Evolutionary conservation across 371 early-diverging fungal species (phyloP).

Genomic region (Zopfochytrium polystomum): DNA sequence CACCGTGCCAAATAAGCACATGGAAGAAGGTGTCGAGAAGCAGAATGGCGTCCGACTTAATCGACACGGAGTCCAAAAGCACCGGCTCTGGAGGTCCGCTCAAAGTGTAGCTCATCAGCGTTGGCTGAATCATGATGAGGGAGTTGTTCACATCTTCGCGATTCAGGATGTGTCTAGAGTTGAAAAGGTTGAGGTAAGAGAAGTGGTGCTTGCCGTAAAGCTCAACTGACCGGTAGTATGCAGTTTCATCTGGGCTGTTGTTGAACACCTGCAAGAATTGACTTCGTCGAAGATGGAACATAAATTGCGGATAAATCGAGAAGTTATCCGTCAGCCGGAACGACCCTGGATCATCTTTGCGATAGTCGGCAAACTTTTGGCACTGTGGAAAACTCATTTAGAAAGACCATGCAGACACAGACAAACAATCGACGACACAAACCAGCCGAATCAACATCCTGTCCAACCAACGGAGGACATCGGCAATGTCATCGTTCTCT

Average conservation of each 20-base stretch:
- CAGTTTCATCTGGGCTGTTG: constrained; percentile 98
- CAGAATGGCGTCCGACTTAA: constrained; percentile 93
- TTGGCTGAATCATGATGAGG: constrained; percentile 99
- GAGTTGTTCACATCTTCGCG: constrained; percentile 94
- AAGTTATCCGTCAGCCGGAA: constrained; percentile 94
- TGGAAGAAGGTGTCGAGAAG: constrained; percentile 99
- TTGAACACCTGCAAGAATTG: constrained; percentile 99
- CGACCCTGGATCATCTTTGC: constrained; percentile 92
- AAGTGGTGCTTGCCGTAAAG: not conserved
- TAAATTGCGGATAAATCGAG: constrained; percentile 98
- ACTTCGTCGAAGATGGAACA: constrained; percentile 98
- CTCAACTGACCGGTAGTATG: constrained; percentile 78
- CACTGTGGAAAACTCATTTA: constrained; percentile 48
- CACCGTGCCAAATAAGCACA: constrained; percentile 94
- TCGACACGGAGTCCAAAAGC: constrained; percentile 94
- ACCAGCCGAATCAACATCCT: constrained; percentile 95
- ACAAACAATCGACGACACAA: constrained; percentile 8
- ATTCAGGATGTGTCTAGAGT: constrained; percentile 79
- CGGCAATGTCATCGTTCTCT: constrained; percentile 97
- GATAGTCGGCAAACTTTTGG: constrained; percentile 94
- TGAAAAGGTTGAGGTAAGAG: not conserved
- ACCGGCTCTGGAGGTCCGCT: constrained; percentile 91
- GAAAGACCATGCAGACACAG: no score
- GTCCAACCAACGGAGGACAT: constrained; percentile 98
- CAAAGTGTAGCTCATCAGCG: constrained; percentile 91